Base-by-base conservation (phyloP, 306 rosid species). In the Betula pendula region DNA sequence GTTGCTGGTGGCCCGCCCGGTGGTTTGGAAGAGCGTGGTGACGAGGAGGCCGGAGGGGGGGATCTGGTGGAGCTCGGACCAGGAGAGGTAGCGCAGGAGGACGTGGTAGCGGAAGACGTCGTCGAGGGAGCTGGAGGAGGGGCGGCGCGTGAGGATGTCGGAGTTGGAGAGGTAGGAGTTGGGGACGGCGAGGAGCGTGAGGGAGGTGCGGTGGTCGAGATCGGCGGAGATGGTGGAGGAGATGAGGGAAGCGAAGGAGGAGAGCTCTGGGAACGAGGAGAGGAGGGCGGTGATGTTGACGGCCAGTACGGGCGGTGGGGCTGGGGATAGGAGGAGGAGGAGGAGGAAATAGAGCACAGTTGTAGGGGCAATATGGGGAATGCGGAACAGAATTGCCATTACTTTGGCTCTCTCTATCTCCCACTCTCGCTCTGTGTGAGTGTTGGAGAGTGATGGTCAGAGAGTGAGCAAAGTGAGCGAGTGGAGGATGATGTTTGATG, bases 31-130 rank as follows among this genome's bases (percentile, higher is more conserved):
- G 77, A 96, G 99, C 2, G 99, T 92, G 68, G 99, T 91, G 80
- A 96, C 70, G 68, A 96, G 92, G 24, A 90, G 87, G 8, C 99
- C 99, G 53, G 94, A 83, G 16, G 97, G 77, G 0, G 97, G 86
- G 79, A 91, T 77, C 70, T 83, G 82, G 67, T 49, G 86, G 83
- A 96, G 94, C 86, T 88, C 97, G 58, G 89, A 79, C 70, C 76
- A 82, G 62, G 99, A 87, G 81, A 92, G 80, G 89, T 88, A 92
- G 20, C 91, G 88, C 47, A 92, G 97, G 78, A 96, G 99, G 70
- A 96, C 88, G 71, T 96, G 97, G 88, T 92, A 92, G 81, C 99
- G 99, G 81, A 96, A 90, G 85, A 96, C 76, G 65, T 92, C 98
- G 71, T 93, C 82, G 50, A 93, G 88, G 59, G 91, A 81, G 56